Percentiles rank a stretch among this genome's conserved stretches.
phyloP scores from a whole-genome alignment of 2,329 filamentous ascomycete genomes.

The Arthrobotrys megalospora region DNA sequence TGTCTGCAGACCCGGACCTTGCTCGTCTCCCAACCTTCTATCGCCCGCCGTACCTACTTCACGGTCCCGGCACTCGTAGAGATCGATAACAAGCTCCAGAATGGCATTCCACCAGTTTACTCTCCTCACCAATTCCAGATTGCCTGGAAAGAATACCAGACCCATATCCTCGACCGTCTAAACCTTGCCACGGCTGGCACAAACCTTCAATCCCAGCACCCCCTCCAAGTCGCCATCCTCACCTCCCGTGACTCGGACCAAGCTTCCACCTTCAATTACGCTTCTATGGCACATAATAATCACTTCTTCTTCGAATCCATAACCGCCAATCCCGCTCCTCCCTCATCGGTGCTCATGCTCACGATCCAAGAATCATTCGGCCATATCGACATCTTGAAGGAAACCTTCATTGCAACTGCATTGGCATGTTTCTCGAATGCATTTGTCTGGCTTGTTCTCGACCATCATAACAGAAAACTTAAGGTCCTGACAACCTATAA shows the following conservation, averaged over 20 bases:
- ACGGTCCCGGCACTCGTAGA: constrained; percentile 10
- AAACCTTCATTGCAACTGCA: constrained; percentile 84
- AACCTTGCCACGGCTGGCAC: constrained; percentile 81
- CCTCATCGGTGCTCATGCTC: constrained; percentile 73
- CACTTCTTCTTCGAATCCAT: constrained; percentile 81
- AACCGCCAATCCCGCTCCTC: constrained; percentile 68
- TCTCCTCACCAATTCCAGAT: constrained; percentile 78
- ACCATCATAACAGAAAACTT: constrained; percentile 69
- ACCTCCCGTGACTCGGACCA: constrained; percentile 83
- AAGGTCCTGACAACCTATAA: constrained; percentile 90
- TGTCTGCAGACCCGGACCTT: constrained; percentile 26
- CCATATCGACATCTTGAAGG: constrained; percentile 84
- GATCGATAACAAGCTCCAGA: constrained; percentile 59
- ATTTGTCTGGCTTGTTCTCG: constrained; percentile 93
- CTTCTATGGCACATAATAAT: constrained; percentile 96
- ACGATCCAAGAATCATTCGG: constrained; percentile 81
- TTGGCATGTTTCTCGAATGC: constrained; percentile 95
- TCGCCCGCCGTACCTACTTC: constrained; percentile 19
- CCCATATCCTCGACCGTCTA: constrained; percentile 80
- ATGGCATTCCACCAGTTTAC: constrained; percentile 80
- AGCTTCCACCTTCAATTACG: constrained; percentile 92
- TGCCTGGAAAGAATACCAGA: constrained; percentile 88
- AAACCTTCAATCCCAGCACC: constrained; percentile 74
- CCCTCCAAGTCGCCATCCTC: constrained; percentile 79
- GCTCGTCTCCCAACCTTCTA: constrained; percentile 4